Conservation (phyloP, 768 basidiomycete genomes). For the Botryobasidium botryosum region DNA sequence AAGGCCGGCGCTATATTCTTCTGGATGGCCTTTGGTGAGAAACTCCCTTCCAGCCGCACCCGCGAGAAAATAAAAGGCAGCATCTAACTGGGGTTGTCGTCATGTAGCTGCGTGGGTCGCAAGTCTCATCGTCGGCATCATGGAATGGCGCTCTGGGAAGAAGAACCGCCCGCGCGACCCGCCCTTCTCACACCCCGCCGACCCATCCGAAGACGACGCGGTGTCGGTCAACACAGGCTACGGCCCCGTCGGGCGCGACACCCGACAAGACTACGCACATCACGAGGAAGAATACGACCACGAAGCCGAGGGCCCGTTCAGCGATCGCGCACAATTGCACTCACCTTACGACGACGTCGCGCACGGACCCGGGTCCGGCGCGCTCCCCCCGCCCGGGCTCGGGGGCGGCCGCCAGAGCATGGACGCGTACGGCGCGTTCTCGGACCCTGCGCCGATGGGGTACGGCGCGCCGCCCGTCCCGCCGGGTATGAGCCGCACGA, state of each 20-base stretch:
- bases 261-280: constrained; percentile 13
- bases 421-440: constrained; percentile 83
- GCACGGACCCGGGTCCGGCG: constrained; percentile 18
- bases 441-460: constrained; percentile 67
- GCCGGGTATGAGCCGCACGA: constrained; percentile 64
- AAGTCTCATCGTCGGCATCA: constrained; percentile 44
- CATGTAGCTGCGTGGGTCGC: constrained; percentile 54
- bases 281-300: constrained; percentile 39
- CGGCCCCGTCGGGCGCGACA: background rate
- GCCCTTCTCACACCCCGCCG: constrained; percentile 48
- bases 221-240: constrained; percentile 10
- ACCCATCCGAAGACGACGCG: constrained; percentile 15
- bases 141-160: constrained; percentile 66
- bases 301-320: constrained; percentile 25
- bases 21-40: constrained; percentile 66
- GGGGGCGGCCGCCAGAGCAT: constrained; percentile 39
- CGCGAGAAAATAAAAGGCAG: background rate
- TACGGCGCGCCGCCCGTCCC: constrained; percentile 29
- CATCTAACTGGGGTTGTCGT: background rate
- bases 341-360: constrained; percentile 16
- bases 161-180: constrained; percentile 40
- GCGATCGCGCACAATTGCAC: constrained; percentile 18
- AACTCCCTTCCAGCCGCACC: background rate
- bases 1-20: constrained; percentile 82
- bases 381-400: constrained; percentile 5